A percentile compares a stretch with the other conserved stretches of the same genome.
Conservation (phyloP, 305 asterid genomes). For the Fraxinus floribunda region DNA sequence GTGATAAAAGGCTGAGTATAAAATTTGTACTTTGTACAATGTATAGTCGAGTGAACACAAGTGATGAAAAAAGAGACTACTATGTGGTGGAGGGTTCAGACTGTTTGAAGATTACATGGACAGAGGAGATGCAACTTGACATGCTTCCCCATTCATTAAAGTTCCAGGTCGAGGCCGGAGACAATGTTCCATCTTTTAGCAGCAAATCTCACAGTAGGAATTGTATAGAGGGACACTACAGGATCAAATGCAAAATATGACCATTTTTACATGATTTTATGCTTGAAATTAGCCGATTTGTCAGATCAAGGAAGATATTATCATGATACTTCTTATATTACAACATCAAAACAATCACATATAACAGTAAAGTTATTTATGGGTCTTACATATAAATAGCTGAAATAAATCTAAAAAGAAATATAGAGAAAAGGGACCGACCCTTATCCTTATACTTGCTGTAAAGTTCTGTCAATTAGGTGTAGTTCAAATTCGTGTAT, state of each 20-base stretch:
- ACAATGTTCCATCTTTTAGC: too few relatives aligned
- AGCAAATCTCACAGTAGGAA: too few relatives aligned
- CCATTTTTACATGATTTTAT: background rate
- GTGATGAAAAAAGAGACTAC: too few relatives aligned
- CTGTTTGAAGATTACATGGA: too few relatives aligned
- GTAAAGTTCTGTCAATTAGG: constrained; percentile 72
- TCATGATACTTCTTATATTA: background rate
- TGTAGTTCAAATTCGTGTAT: constrained; percentile 70
- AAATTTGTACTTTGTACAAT: too few relatives aligned
- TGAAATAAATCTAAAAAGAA: background rate
- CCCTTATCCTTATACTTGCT: constrained; percentile 72
- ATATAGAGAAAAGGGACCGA: constrained; percentile 22
- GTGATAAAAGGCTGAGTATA: too few relatives aligned
- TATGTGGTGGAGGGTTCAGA: too few relatives aligned
- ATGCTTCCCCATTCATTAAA: too few relatives aligned
- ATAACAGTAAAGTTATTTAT: background rate
- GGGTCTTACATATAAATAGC: background rate
- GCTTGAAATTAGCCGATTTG: background rate
- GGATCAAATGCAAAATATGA: background rate
- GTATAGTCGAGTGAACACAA: too few relatives aligned
- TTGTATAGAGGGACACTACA: constrained; percentile 22
- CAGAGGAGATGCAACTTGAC: too few relatives aligned
- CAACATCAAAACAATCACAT: background rate
- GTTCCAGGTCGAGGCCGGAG: too few relatives aligned
- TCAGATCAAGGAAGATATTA: background rate